Conservation (phyloP, 495 filamentous ascomycete species). For the Penicillium riverlandense region DNA sequence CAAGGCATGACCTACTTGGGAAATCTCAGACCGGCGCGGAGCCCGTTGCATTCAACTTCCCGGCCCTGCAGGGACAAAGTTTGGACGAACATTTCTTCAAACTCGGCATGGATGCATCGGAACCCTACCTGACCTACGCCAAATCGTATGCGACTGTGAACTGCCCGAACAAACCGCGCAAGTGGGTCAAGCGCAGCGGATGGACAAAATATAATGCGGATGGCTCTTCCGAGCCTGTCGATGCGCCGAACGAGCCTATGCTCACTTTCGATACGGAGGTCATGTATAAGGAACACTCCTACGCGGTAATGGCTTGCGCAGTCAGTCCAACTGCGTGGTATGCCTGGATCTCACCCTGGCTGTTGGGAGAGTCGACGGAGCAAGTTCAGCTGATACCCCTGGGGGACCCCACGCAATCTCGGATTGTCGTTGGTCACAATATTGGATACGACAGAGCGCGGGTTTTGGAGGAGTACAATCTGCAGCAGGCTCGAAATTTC, state of each 20-base stretch:
- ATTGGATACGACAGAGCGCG: slow-evolving; percentile 92
- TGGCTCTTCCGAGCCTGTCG: slow-evolving; percentile 62
- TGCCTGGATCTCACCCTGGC: slow-evolving; percentile 94
- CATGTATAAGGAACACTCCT: slow-evolving; percentile 86
- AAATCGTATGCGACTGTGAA: slow-evolving; percentile 61
- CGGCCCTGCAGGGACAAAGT: slow-evolving; percentile 66
- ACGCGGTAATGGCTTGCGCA: slow-evolving; percentile 94
- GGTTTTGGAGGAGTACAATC: slow-evolving; percentile 80
- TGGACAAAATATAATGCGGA: slow-evolving; percentile 90
- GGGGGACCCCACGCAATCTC: slow-evolving; percentile 59
- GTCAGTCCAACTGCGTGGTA: slow-evolving; percentile 87
- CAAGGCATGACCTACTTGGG: slow-evolving; percentile 77
- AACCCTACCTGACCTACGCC: slow-evolving; percentile 75
- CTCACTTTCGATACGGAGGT: slow-evolving; percentile 95
- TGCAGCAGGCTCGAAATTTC: slow-evolving; percentile 72
- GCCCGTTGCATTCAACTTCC: slow-evolving; percentile 82
- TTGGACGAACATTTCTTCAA: slow-evolving; percentile 94
- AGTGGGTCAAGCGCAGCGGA: slow-evolving; percentile 74
- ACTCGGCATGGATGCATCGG: slow-evolving; percentile 78
- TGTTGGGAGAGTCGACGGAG: slow-evolving; percentile 73
- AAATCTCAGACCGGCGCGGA: slow-evolving; percentile 72
- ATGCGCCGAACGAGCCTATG: slow-evolving; percentile 70
- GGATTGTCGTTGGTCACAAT: slow-evolving; percentile 89
- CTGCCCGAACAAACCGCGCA: slow-evolving; percentile 65
- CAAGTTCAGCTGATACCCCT: slow-evolving; percentile 79